These are phyloP conservation scores for Fraxinus baroniana DNA, from an alignment of 305 asterid species.

Conservation along the genomic window DNA sequence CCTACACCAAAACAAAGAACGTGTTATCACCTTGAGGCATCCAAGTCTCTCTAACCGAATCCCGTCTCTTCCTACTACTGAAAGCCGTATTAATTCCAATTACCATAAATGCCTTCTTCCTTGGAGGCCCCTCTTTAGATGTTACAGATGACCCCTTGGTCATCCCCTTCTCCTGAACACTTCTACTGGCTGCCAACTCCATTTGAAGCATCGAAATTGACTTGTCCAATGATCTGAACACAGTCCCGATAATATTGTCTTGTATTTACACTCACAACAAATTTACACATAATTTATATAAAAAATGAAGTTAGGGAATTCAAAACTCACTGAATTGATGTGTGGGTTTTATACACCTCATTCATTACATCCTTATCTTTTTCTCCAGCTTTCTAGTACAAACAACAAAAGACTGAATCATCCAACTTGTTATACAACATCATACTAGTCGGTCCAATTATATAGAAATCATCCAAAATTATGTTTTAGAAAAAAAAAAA, in stretches of 20 bases:
- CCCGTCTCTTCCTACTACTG: conserved; percentile 51
- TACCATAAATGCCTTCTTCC: conserved; percentile 39
- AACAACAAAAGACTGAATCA: conserved; percentile 9
- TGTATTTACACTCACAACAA: background rate
- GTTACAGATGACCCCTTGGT: conserved; percentile 29
- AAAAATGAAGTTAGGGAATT: background rate
- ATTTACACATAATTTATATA: background rate
- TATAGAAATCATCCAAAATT: background rate
- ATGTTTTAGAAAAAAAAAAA: background rate
- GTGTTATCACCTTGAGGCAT: conserved; percentile 46
- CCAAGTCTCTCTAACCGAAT: conserved; percentile 49
- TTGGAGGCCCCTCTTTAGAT: conserved; percentile 29
- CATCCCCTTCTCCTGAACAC: conserved; percentile 31
- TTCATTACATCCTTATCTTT: conserved; percentile 44
- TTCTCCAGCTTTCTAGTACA: conserved; percentile 38
- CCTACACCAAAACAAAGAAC: background rate
- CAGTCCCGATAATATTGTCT: background rate
- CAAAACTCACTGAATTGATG: conserved; percentile 46
- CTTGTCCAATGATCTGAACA: conserved; percentile 47
- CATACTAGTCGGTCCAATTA: background rate
- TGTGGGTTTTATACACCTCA: conserved; percentile 48
- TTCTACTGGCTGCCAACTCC: conserved; percentile 48
- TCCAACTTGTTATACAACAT: background rate
- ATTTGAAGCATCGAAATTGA: conserved; percentile 50
- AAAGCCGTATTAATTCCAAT: conserved; percentile 48